These are phyloP conservation scores for Lactarius vividus DNA, from an alignment of 768 basidiomycete genomes.

Conservation along the genomic window DNA sequence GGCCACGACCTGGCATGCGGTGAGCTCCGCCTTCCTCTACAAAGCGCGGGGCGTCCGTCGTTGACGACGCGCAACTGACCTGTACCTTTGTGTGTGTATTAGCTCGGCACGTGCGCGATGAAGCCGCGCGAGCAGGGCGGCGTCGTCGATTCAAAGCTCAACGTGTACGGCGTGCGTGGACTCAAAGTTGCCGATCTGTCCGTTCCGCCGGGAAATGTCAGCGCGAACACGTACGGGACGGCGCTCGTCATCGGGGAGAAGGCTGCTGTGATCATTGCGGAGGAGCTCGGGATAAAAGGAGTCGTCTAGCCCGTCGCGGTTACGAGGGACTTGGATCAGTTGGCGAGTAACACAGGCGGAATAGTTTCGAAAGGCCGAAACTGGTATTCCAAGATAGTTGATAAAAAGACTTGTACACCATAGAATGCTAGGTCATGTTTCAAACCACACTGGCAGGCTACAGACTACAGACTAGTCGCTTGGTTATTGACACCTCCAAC, in stretches of 20 bases:
- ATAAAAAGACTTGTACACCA: too few relatives aligned
- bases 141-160: too few relatives aligned
- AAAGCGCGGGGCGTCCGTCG: background rate
- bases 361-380: background rate
- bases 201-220: constrained; percentile 39
- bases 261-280: constrained; percentile 31
- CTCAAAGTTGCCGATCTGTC: constrained; percentile 54
- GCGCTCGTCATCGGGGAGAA: constrained; percentile 55
- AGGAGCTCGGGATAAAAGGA: too few relatives aligned
- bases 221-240: constrained; percentile 43
- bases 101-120: constrained; percentile 65
- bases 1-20: constrained; percentile 38
- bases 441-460: too few relatives aligned
- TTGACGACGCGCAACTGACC: background rate
- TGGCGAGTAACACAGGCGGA: too few relatives aligned
- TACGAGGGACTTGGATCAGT: constrained; percentile 18
- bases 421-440: too few relatives aligned
- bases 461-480: too few relatives aligned
- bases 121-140: constrained; percentile 41
- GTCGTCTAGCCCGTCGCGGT: too few relatives aligned
- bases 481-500: too few relatives aligned
- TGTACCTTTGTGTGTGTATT: too few relatives aligned
- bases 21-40: constrained; percentile 11
- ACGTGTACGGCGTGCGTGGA: constrained; percentile 28
- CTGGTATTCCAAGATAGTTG: background rate